Conservation (phyloP, 345 rosid genomes). For the rapeseed (Brassica napus) region Da-Ae NC_063449.1:5826001-5826500, state of each 20-base stretch:
- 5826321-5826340: slow-evolving; percentile 7
- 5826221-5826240: slow-evolving; percentile 25
- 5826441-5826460: slow-evolving; percentile 69
- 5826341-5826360: not conserved
- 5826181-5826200: slow-evolving; percentile 21
- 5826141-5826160: not conserved
- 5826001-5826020: not conserved
- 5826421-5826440: slow-evolving; percentile 35
- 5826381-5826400: no score
- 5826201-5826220: slow-evolving; percentile 19
- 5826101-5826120: not conserved
- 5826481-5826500: slow-evolving; percentile 68
- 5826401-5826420: no score
- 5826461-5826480: slow-evolving; percentile 67
- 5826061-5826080: not conserved
- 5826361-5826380: no score
- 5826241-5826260: slow-evolving; percentile 35
- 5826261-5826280: slow-evolving; percentile 2
- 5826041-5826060: not conserved
- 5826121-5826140: not conserved
- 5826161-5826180: not conserved
- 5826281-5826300: slow-evolving; percentile 14
- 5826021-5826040: no score
- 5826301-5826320: slow-evolving; percentile 5
- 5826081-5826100: not conserved